phyloP scores from a whole-genome alignment of 495 filamentous ascomycete species.

The Aspergillus avenaceus region DNA sequence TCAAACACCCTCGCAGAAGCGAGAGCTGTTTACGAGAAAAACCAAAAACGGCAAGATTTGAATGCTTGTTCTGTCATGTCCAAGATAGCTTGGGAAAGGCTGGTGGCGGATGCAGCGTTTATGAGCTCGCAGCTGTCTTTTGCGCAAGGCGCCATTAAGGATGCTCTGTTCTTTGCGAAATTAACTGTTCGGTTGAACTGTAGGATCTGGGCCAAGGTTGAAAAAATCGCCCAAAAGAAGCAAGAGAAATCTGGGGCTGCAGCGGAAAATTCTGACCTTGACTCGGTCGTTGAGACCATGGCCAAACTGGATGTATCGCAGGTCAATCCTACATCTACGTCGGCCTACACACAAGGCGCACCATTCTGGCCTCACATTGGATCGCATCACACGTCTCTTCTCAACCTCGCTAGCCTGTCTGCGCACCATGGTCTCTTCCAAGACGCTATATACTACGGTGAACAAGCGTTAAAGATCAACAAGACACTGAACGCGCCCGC shows the following conservation, averaged over 20 bases:
- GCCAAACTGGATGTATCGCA: slow-evolving; percentile 40
- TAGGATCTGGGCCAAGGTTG: slow-evolving; percentile 67
- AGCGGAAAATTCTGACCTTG: slow-evolving; percentile 29
- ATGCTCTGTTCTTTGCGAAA: slow-evolving; percentile 63
- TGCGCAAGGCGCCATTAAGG: slow-evolving; percentile 57
- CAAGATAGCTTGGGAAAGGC: slow-evolving; percentile 41
- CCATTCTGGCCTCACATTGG: slow-evolving; percentile 78
- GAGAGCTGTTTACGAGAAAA: slow-evolving; percentile 32
- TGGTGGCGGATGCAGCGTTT: slow-evolving; percentile 49
- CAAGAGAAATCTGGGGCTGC: slow-evolving; percentile 23
- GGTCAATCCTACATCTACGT: slow-evolving; percentile 18
- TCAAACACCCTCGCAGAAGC: slow-evolving; percentile 27
- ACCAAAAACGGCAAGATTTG: slow-evolving; percentile 27
- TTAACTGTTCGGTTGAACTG: slow-evolving; percentile 62
- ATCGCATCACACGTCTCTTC: slow-evolving; percentile 62
- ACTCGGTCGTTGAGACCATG: slow-evolving; percentile 39
- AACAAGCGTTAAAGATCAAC: slow-evolving; percentile 79
- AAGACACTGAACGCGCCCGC: slow-evolving; percentile 59
- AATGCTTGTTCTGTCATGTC: slow-evolving; percentile 21
- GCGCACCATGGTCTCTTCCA: slow-evolving; percentile 80
- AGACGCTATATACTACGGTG: slow-evolving; percentile 85
- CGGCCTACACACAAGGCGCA: slow-evolving; percentile 49
- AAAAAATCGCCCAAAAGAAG: slow-evolving; percentile 42
- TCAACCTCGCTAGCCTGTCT: slow-evolving; percentile 70
- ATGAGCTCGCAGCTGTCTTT: slow-evolving; percentile 62